Conservation (phyloP, 2,329 filamentous ascomycete genomes). For the Coniochaeta ligniaria region DNA sequence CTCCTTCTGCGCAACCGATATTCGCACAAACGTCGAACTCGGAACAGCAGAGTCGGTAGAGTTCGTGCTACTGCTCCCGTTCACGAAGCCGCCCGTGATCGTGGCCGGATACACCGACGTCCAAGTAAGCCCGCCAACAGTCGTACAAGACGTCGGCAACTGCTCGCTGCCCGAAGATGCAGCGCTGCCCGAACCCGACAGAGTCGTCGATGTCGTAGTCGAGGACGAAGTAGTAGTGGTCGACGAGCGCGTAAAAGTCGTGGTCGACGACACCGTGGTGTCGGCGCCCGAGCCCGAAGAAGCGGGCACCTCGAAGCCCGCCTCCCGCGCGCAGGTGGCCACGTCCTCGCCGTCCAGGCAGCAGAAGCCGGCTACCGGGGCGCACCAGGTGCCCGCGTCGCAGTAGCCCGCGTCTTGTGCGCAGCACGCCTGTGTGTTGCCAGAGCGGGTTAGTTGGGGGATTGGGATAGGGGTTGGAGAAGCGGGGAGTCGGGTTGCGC, state of each 20-base stretch:
- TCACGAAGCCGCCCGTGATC: neutral
- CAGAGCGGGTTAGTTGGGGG: neutral
- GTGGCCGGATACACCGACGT: neutral
- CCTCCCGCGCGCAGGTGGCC: conserved; percentile 23
- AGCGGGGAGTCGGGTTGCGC: neutral
- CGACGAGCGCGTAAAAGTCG: neutral
- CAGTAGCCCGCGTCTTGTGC: conserved; percentile 25
- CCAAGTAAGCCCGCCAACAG: neutral
- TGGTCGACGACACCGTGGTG: neutral
- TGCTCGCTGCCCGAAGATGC: neutral
- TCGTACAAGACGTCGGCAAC: neutral
- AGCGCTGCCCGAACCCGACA: neutral
- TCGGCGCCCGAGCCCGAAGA: neutral
- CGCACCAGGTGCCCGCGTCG: conserved; percentile 25
- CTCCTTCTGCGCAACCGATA: conserved; percentile 11
- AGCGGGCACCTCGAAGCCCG: conserved; percentile 22
- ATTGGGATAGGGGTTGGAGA: too few species aligned
- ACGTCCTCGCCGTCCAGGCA: conserved; percentile 27
- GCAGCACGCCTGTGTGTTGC: conserved; percentile 24
- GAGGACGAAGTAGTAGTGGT: neutral
- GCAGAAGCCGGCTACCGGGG: conserved; percentile 28
- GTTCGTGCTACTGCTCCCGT: neutral
- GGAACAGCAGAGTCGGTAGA: neutral
- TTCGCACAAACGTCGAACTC: conserved; percentile 2
- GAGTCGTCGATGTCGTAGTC: neutral